Percentiles rank a stretch among this genome's conserved stretches.
Evolutionary conservation across 345 rosid species (phyloP).

Genomic region (Bruguiera sexangula): DNA sequence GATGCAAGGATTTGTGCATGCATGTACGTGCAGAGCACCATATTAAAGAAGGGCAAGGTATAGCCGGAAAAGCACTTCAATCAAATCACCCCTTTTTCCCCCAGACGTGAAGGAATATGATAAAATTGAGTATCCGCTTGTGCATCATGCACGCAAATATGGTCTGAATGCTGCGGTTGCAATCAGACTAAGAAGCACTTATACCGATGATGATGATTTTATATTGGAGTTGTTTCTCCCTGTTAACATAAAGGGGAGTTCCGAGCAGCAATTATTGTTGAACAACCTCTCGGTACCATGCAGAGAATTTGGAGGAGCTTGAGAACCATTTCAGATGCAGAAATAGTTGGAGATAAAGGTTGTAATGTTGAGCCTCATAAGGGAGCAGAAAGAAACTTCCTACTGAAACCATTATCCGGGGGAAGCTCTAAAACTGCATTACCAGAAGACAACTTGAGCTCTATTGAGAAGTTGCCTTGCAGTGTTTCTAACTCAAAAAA

Average conservation of each 20-base stretch:
- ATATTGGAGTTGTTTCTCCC: constrained; percentile 85
- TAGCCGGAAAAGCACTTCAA: constrained; percentile 76
- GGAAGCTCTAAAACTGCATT: constrained; percentile 34
- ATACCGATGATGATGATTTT: constrained; percentile 67
- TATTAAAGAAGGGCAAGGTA: constrained; percentile 77
- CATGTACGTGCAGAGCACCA: constrained; percentile 71
- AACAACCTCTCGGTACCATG: constrained; percentile 80
- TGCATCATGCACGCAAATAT: constrained; percentile 82
- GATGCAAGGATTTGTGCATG: constrained; percentile 74
- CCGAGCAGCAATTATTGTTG: constrained; percentile 77
- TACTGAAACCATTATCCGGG: constrained; percentile 25
- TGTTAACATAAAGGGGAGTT: constrained; percentile 59
- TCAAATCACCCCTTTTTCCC: constrained; percentile 76
- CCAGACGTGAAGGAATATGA: constrained; percentile 70
- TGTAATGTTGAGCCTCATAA: constrained; percentile 27
- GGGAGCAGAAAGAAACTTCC: constrained; percentile 8
- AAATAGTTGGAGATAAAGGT: constrained; percentile 30
- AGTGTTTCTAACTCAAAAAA: constrained; percentile 34
- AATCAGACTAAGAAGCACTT: constrained; percentile 75
- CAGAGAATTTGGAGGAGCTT: constrained; percentile 73
- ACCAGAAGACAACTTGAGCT: constrained; percentile 33
- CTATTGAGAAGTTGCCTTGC: constrained; percentile 24
- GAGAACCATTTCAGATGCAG: constrained; percentile 67
- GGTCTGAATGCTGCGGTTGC: constrained; percentile 91
- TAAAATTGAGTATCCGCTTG: constrained; percentile 72